Percentiles rank a stretch among this genome's conserved stretches.
phyloP scores from a whole-genome alignment of 495 filamentous ascomycete genomes.

The Tetracladium setigerum region DNA sequence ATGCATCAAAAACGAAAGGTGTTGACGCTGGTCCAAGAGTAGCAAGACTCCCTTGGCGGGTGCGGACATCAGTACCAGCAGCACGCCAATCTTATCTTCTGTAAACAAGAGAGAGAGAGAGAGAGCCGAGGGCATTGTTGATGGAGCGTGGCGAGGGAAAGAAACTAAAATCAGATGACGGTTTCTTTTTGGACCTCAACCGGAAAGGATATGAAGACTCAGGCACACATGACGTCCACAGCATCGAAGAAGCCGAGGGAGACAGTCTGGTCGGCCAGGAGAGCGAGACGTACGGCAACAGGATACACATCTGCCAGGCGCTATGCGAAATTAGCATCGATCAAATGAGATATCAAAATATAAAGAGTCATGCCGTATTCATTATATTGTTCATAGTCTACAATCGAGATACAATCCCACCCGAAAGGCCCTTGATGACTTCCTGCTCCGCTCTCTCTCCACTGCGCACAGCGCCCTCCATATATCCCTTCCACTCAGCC shows the following conservation, averaged over 20 bases:
- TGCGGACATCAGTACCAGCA: constrained; percentile 12
- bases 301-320: constrained; percentile 10
- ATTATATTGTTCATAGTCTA: too few species aligned
- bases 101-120: constrained; percentile 14
- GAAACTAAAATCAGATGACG: constrained; percentile 16
- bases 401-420: too few species aligned
- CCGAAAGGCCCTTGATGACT: too few species aligned
- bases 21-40: constrained; percentile 10
- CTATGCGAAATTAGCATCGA: too few species aligned
- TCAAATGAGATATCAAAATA: too few species aligned
- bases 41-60: constrained; percentile 12
- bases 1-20: constrained; percentile 13
- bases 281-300: constrained; percentile 19
- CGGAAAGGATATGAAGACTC: too few species aligned
- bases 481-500: constrained; percentile 37
- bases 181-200: too few species aligned
- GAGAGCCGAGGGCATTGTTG: constrained; percentile 13
- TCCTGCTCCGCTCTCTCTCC: constrained; percentile 33
- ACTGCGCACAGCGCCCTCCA: constrained; percentile 38
- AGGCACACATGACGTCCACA: constrained; percentile 9
- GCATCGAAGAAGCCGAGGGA: constrained; percentile 12
- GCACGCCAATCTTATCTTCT: constrained; percentile 15
- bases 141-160: constrained; percentile 14
- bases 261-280: constrained; percentile 10
- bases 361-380: too few species aligned